phyloP scores from a whole-genome alignment of 148 eudicot genomes.

The Arbutus unedo region DNA sequence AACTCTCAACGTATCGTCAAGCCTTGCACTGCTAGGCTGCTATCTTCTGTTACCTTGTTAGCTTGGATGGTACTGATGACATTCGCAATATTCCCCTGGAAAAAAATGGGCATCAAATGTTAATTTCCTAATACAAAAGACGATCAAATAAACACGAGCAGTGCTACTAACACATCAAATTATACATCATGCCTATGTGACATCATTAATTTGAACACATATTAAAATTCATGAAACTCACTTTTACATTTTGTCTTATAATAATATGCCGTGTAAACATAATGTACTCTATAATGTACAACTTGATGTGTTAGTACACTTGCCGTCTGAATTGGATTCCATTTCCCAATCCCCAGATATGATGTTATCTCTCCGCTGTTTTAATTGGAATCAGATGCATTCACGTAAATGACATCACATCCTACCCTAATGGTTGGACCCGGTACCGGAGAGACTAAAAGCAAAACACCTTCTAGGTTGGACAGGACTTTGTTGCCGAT shows the following conservation, averaged over 20 bases:
- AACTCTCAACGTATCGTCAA: conserved; percentile 50
- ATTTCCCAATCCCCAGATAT: neutral
- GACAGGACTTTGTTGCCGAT: neutral
- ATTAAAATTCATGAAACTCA: too few species aligned
- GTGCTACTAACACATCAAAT: too few species aligned
- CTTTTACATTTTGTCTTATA: too few species aligned
- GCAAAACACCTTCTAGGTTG: neutral
- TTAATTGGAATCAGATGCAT: neutral
- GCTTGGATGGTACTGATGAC: conserved; percentile 78
- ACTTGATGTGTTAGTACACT: too few species aligned
- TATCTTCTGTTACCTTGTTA: conserved; percentile 70
- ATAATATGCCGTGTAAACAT: too few species aligned
- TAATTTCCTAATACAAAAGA: neutral
- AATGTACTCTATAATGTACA: too few species aligned
- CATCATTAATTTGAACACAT: too few species aligned
- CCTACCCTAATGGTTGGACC: neutral
- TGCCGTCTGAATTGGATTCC: neutral
- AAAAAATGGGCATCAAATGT: neutral
- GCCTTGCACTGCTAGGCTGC: conserved; percentile 56
- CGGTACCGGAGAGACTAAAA: neutral
- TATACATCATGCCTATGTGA: too few species aligned
- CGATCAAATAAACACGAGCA: neutral
- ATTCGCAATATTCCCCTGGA: conserved; percentile 63
- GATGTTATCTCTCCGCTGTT: neutral
- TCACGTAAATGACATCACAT: neutral